phyloP scores from a whole-genome alignment of 805 yeast species.

The Wickerhamomyces mucosus region DNA sequence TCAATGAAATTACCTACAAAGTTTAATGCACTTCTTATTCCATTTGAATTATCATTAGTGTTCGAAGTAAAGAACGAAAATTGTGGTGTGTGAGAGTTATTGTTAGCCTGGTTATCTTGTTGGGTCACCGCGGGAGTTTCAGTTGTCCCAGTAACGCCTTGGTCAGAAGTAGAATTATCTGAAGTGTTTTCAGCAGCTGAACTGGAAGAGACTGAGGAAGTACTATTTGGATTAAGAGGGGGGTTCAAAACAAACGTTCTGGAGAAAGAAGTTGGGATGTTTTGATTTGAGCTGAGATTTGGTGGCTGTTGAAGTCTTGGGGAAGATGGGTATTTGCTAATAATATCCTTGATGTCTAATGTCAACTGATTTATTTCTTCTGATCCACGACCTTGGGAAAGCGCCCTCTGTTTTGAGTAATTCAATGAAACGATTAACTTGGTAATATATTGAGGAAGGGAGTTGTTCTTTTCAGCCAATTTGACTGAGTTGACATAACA shows the following conservation, averaged over 20 bases:
- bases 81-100: too few species aligned
- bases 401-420: slow-evolving; percentile 12
- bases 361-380: slow-evolving; percentile 3
- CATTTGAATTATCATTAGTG: too few species aligned
- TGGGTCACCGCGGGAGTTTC: too few species aligned
- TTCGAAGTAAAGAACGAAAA: too few species aligned
- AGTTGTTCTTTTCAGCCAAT: slow-evolving; percentile 8
- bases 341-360: slow-evolving; percentile 4
- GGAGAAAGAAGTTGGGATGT: too few species aligned
- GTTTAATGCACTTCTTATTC: not conserved
- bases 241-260: too few species aligned
- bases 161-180: too few species aligned
- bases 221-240: too few species aligned
- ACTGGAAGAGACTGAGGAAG: too few species aligned
- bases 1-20: not conserved
- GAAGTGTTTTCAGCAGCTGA: too few species aligned
- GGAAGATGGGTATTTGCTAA: slow-evolving; percentile 1
- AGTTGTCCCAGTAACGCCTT: too few species aligned
- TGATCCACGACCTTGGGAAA: slow-evolving; percentile 7
- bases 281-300: not conserved
- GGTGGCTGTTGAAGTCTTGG: slow-evolving; percentile 1
- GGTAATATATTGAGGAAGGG: slow-evolving; percentile 8
- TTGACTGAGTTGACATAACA: slow-evolving; percentile 27
- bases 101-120: too few species aligned
- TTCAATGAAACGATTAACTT: slow-evolving; percentile 10